Evolutionary conservation across 2,329 filamentous ascomycete species (phyloP), one percentile per base, ranked within the genome.

Genomic region (Fusarium domesticum): DNA sequence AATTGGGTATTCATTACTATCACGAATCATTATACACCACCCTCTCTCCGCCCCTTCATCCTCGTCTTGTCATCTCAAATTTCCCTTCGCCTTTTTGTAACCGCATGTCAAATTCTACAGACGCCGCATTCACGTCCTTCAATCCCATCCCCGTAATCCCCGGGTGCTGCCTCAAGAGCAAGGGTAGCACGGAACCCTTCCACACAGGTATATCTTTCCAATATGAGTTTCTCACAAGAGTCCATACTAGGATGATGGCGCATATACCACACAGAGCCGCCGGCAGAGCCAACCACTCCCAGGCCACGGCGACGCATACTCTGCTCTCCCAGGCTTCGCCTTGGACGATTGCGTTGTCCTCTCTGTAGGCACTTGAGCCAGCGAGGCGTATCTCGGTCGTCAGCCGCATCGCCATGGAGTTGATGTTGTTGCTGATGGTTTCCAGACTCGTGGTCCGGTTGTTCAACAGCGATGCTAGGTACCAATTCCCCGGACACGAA

Each of bases 231-330:
- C 23, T 28, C 23, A 28, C 23, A 28, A 28, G 23, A 4, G 23
- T 28, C 23, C 23, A 28, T 8, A 12, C 14, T 12, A 28, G 23
- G 10, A 28, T 28, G 7, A 28, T 28, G 8, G 23, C 23, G 14
- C 23, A 28, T 28, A 28, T 11, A 4, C 5, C 39, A 6, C 23
- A 19, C 14, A 30, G n/a, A 6, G 15, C 8, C 23, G 39, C 39
- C 2, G 39, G 39, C 8, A 32, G 25, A 31, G 23, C 14, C 7
- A 37, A 33, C 39, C 39, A 42, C 15, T 18, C 23, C 39, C 39
- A 42, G 7, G 34, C 17, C 15, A 42, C 36, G 11, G 16, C 16
- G 7, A 42, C 33, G 23, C 39, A 42, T 6, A 18, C 18, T 18
- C 18, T 42, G 15, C 15, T 42, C 23, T 42, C 39, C 33, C 20